Evolutionary conservation across 805 yeast genomes (phyloP).

Genomic region (Wickerhamiella cacticola): DNA sequence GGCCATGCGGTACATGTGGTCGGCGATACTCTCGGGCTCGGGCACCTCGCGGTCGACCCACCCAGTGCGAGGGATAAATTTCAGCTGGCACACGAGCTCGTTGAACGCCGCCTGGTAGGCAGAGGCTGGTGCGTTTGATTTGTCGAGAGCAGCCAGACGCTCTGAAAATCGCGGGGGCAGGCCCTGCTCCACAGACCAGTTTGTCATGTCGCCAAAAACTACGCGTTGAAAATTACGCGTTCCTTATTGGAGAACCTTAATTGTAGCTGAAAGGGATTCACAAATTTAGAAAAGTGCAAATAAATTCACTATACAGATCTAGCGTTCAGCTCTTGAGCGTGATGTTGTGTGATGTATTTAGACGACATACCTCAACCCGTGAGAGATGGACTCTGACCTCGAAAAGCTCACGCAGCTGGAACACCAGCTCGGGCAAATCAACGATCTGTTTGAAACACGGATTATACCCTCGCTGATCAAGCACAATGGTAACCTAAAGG

Average conservation of each 20-base stretch:
- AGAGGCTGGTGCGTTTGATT: constrained; percentile 18
- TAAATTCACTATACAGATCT: too few relatives aligned
- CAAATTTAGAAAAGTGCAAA: too few relatives aligned
- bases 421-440: neutral
- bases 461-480: neutral
- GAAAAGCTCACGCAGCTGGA: neutral
- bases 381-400: too few relatives aligned
- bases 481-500: neutral
- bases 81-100: constrained; percentile 59
- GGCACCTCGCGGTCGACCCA: constrained; percentile 66
- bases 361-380: too few relatives aligned
- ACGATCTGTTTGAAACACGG: neutral
- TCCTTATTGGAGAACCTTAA: too few relatives aligned
- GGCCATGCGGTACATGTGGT: constrained; percentile 94
- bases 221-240: too few relatives aligned
- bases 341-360: neutral
- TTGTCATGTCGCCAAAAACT: constrained; percentile 5
- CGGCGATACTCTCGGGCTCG: constrained; percentile 64
- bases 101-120: constrained; percentile 36
- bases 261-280: too few relatives aligned
- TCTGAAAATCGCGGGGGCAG: constrained; percentile 37
- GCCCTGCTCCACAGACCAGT: constrained; percentile 46
- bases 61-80: constrained; percentile 79
- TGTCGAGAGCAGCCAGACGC: constrained; percentile 26
- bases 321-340: neutral